Evolutionary conservation across 805 yeast species (phyloP).

Genomic region (Vanderwaltozyma verrucispora): DNA sequence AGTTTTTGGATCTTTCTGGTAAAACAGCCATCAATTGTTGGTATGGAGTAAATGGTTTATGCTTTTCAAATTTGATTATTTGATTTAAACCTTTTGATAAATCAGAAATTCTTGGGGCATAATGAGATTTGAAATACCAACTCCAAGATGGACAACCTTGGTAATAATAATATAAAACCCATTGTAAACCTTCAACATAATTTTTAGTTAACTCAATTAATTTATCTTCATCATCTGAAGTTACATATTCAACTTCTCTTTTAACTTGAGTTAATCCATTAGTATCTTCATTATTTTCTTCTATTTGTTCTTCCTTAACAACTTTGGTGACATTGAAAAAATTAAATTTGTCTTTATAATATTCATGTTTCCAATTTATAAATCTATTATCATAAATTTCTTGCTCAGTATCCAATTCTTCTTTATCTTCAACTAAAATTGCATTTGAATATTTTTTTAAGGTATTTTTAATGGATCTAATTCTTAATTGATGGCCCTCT

Average conservation of each 20-base stretch:
- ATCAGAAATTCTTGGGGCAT: constrained; percentile 92
- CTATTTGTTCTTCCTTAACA: background rate
- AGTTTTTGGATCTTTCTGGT: constrained; percentile 78
- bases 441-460: constrained; percentile 60
- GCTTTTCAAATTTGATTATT: constrained; percentile 51
- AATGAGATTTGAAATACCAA: constrained; percentile 86
- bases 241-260: constrained; percentile 1
- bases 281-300: background rate
- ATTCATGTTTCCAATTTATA: constrained; percentile 71
- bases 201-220: constrained; percentile 60
- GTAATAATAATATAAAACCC: constrained; percentile 91
- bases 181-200: constrained; percentile 89
- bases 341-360: constrained; percentile 71
- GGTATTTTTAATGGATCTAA: constrained; percentile 39
- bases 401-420: constrained; percentile 38
- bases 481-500: constrained; percentile 50
- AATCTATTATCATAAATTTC: constrained; percentile 66
- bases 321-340: constrained; percentile 35
- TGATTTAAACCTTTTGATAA: constrained; percentile 60
- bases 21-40: constrained; percentile 96
- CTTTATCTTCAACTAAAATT: constrained; percentile 46
- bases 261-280: background rate
- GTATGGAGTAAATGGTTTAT: constrained; percentile 81
- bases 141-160: constrained; percentile 92
- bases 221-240: constrained; percentile 42